Evolutionary conservation across 2,329 filamentous ascomycete species (phyloP).

Genomic region (Penicillium olsonii): DNA sequence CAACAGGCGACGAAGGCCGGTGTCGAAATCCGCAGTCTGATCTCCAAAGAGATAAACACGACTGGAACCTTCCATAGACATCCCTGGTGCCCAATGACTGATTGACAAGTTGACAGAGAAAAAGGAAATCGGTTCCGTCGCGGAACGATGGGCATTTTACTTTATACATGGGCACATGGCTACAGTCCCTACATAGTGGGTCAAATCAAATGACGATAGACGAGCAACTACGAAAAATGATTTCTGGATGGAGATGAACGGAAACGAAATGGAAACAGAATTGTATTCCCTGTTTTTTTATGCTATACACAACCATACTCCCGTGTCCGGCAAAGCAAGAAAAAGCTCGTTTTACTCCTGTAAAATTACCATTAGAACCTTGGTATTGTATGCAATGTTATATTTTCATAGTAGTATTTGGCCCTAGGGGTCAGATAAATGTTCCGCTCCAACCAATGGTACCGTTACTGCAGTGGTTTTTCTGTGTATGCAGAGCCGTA

Average conservation of each 20-base stretch:
- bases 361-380: background rate
- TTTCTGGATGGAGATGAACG: conserved; percentile 1
- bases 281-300: conserved; percentile 12
- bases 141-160: conserved; percentile 11
- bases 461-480: conserved; percentile 20
- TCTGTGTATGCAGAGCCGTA: background rate
- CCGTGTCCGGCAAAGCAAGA: background rate
- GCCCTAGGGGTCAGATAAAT: conserved; percentile 1
- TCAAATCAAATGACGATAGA: conserved; percentile 1
- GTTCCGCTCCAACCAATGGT: conserved; percentile 11
- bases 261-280: conserved; percentile 2
- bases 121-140: conserved; percentile 2
- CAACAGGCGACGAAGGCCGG: conserved; percentile 44
- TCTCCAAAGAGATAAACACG: conserved; percentile 50
- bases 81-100: conserved; percentile 8
- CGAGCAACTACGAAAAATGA: conserved; percentile 3
- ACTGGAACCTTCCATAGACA: conserved; percentile 33
- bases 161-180: conserved; percentile 20
- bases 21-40: conserved; percentile 47
- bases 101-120: conserved; percentile 12
- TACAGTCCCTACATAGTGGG: conserved; percentile 8
- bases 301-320: background rate
- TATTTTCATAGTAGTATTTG: conserved; percentile 11
- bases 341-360: background rate
- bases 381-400: background rate